These are phyloP conservation scores for Ophiostoma ulmi DNA, from an alignment of 2,329 filamentous ascomycete genomes.

Conservation along the genomic window DNA sequence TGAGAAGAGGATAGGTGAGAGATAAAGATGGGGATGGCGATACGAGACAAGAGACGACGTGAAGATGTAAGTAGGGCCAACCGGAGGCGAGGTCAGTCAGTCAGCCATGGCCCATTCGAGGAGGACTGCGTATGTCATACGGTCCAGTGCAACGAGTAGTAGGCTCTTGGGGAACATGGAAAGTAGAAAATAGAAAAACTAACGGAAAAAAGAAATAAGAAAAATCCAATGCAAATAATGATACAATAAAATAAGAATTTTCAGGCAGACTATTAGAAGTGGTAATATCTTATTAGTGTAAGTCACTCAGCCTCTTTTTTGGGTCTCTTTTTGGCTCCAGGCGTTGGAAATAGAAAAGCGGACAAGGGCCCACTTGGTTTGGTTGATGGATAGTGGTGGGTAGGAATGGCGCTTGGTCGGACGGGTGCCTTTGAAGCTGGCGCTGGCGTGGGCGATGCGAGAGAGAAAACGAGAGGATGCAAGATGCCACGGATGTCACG, in stretches of 20 bases:
- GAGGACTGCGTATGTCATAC: too few relatives aligned
- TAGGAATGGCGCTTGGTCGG: conserved; percentile 22
- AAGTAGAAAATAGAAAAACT: background rate
- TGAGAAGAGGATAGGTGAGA: background rate
- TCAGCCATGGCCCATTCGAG: background rate
- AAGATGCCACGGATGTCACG: background rate
- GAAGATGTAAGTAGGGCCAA: too few relatives aligned
- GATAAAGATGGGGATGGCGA: background rate
- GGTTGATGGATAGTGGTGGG: conserved; percentile 19
- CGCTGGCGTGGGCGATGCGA: background rate
- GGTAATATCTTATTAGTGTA: too few relatives aligned
- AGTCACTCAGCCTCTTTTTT: background rate
- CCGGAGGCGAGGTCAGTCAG: background rate
- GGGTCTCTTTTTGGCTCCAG: background rate
- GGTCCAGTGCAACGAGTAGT: too few relatives aligned
- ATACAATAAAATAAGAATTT: conserved; percentile 3
- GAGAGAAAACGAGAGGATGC: background rate
- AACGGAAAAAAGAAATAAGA: background rate
- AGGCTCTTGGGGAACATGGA: background rate
- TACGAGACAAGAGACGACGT: too few relatives aligned
- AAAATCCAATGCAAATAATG: background rate
- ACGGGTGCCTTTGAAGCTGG: background rate
- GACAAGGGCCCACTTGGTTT: conserved; percentile 21
- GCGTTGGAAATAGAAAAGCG: conserved; percentile 11
- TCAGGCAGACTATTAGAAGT: background rate